Evolutionary conservation across 2,329 filamentous ascomycete genomes (phyloP).

Genomic region (Talaromyces sp.): DNA sequence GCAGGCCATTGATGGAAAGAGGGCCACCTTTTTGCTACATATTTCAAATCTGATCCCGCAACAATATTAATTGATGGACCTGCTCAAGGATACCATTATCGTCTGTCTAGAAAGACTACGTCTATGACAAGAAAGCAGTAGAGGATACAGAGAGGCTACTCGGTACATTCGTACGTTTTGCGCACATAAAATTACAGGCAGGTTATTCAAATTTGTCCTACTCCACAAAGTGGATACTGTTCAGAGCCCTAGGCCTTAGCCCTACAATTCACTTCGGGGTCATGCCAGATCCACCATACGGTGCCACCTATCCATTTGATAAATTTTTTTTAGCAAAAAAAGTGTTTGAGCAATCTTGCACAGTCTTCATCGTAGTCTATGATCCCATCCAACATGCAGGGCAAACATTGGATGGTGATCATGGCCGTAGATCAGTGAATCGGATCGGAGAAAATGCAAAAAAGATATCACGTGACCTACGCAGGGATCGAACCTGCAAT

Average conservation of each 20-base stretch:
- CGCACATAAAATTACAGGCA: background rate
- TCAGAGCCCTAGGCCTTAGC: background rate
- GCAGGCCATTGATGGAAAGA: background rate
- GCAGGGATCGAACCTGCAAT: constrained; percentile 14
- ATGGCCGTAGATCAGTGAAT: background rate
- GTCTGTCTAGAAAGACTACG: background rate
- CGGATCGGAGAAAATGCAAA: background rate
- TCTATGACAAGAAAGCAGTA: too few species aligned
- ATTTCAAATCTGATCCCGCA: too few species aligned
- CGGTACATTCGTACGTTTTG: background rate
- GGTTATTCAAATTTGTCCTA: background rate
- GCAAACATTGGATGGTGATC: background rate
- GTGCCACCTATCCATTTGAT: background rate
- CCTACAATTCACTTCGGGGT: background rate
- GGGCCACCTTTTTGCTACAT: too few species aligned
- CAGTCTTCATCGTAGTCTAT: background rate
- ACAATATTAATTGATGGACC: too few species aligned
- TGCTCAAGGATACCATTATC: too few species aligned
- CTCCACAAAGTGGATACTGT: background rate
- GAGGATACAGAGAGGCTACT: too few species aligned
- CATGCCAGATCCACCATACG: background rate
- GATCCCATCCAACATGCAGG: background rate
- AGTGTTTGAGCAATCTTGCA: background rate
- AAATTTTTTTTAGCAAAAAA: background rate
- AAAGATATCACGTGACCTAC: constrained; percentile 5